Percentiles rank a stretch among this genome's conserved stretches.
Evolutionary conservation across 1,284 basidiomycete species (phyloP).

Genomic region (Athelia sp.): DNA sequence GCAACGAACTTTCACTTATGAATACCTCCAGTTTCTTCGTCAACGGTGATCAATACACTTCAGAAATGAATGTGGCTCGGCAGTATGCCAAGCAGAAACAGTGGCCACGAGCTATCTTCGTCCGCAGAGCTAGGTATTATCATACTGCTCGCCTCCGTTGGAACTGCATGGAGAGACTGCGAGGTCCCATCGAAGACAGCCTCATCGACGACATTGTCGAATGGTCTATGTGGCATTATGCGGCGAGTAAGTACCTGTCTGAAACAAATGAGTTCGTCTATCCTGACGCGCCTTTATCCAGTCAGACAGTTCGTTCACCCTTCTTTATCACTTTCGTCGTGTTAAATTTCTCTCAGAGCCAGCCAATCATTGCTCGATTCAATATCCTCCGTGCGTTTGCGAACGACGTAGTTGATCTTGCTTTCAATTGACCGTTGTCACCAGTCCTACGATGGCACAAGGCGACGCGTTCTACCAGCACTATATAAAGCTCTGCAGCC

Average conservation of each 20-base stretch:
- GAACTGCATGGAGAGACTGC: conserved; percentile 69
- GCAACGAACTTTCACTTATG: not conserved
- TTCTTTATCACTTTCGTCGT: not conserved
- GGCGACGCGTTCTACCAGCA: conserved; percentile 57
- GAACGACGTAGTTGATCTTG: not conserved
- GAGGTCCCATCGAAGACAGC: conserved; percentile 68
- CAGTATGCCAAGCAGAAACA: conserved; percentile 65
- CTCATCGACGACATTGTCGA: conserved; percentile 80
- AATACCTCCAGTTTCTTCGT: conserved; percentile 43
- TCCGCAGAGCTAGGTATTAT: conserved; percentile 63
- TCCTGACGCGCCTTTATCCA: conserved; percentile 12
- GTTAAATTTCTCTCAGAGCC: conserved; percentile 30
- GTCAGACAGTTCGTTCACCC: conserved; percentile 46
- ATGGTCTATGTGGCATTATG: conserved; percentile 84
- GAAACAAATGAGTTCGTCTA: conserved; percentile 18
- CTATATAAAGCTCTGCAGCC: conserved; percentile 70
- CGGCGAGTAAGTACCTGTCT: conserved; percentile 35
- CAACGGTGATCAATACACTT: conserved; percentile 56
- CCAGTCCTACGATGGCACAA: conserved; percentile 66
- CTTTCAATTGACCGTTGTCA: conserved; percentile 22
- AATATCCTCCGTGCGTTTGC: conserved; percentile 42
- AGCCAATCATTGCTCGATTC: conserved; percentile 59
- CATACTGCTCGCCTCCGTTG: conserved; percentile 64
- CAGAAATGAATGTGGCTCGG: conserved; percentile 57
- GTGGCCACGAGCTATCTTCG: conserved; percentile 66